phyloP scores from a whole-genome alignment of 768 basidiomycete genomes.

The Suillus brevipes region DNA sequence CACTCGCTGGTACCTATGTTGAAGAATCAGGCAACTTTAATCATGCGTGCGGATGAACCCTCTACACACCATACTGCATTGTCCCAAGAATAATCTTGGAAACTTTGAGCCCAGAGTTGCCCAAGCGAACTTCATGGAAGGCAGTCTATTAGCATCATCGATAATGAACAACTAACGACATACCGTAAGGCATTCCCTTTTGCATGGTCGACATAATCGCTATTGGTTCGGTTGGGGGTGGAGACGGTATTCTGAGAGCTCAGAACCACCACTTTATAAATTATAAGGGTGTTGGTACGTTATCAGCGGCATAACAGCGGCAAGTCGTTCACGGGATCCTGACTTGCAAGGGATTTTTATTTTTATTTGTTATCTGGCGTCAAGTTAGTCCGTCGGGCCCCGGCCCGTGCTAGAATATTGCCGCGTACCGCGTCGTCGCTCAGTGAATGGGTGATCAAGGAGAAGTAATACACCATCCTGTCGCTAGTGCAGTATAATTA shows the following conservation, averaged over 20 bases:
- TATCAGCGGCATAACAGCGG: background rate
- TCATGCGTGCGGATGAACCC: background rate
- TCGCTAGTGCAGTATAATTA: background rate
- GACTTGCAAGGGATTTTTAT: background rate
- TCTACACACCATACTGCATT: constrained; percentile 31
- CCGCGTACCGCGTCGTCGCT: background rate
- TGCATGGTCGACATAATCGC: constrained; percentile 6
- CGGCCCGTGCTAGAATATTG: background rate
- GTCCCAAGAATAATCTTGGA: constrained; percentile 40
- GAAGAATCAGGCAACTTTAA: background rate
- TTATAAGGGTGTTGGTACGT: background rate
- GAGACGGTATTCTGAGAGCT: background rate
- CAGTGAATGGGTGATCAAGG: background rate
- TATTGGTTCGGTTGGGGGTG: background rate
- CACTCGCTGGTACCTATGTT: constrained; percentile 14
- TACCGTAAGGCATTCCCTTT: constrained; percentile 10
- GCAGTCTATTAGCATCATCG: background rate
- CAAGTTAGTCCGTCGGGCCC: background rate
- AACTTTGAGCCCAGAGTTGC: constrained; percentile 44
- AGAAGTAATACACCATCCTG: background rate
- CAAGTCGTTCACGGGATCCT: background rate
- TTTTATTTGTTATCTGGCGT: constrained; percentile 6
- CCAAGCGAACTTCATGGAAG: constrained; percentile 35
- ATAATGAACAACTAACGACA: background rate
- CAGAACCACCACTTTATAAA: background rate